These are phyloP conservation scores for Coemansia sp. DNA, from an alignment of 371 early-diverging fungal species.

Conservation along the genomic window DNA sequence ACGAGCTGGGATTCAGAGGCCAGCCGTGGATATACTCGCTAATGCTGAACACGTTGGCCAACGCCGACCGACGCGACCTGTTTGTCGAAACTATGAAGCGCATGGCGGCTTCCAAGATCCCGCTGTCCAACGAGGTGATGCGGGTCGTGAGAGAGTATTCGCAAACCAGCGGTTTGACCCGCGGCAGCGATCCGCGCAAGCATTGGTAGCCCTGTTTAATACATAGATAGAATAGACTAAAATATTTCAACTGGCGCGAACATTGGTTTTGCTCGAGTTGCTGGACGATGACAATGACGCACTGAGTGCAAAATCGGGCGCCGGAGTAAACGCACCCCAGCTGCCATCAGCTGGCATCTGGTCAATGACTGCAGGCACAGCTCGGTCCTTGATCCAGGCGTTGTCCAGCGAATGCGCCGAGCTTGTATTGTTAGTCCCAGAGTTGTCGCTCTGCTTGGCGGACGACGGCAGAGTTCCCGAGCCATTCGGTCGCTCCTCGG, in stretches of 20 bases:
- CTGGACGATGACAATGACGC: neutral
- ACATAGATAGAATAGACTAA: neutral
- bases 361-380: neutral
- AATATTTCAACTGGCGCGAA: neutral
- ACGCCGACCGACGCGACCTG: neutral
- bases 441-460: neutral
- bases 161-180: too few species aligned
- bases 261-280: neutral
- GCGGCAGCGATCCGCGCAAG: neutral
- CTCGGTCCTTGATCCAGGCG: slow-evolving; percentile 24
- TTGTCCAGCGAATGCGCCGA: slow-evolving; percentile 25
- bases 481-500: slow-evolving; percentile 16
- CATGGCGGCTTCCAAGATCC: slow-evolving; percentile 3
- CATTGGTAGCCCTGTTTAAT: neutral
- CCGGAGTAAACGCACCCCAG: slow-evolving; percentile 44
- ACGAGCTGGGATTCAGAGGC: slow-evolving; percentile 4
- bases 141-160: slow-evolving; percentile 2
- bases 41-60: slow-evolving; percentile 12
- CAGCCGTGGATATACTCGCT: slow-evolving; percentile 13
- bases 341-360: neutral
- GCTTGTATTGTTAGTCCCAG: neutral
- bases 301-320: slow-evolving; percentile 30
- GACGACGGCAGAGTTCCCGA: slow-evolving; percentile 12
- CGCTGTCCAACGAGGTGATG: neutral
- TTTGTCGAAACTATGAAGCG: slow-evolving; percentile 28